Percentiles rank a stretch among this genome's conserved stretches.
phyloP scores from a whole-genome alignment of 805 yeast species.

The Metschnikowia chrysomelidarum region DNA sequence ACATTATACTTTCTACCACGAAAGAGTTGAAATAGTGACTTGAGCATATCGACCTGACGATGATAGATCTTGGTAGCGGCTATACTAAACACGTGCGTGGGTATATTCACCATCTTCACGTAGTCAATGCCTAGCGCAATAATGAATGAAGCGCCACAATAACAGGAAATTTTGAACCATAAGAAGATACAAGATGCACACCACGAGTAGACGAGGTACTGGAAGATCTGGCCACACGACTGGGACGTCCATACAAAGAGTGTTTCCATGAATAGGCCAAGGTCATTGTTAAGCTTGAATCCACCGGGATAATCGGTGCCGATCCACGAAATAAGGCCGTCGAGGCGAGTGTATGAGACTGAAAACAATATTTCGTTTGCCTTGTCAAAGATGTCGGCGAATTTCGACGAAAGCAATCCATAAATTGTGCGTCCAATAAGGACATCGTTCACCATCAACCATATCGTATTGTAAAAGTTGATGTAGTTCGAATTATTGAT shows the following conservation, averaged over 20 bases:
- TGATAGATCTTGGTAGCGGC: slow-evolving; percentile 77
- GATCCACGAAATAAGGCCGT: slow-evolving; percentile 61
- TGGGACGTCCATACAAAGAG: slow-evolving; percentile 80
- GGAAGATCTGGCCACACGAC: slow-evolving; percentile 48
- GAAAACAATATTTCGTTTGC: slow-evolving; percentile 17
- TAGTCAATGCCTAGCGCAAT: slow-evolving; percentile 67
- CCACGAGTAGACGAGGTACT: slow-evolving; percentile 3
- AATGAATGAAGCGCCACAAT: slow-evolving; percentile 67
- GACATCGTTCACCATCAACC: slow-evolving; percentile 84
- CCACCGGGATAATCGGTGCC: slow-evolving; percentile 88
- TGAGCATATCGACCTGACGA: slow-evolving; percentile 66
- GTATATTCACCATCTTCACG: slow-evolving; percentile 61
- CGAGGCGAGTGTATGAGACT: slow-evolving; percentile 39
- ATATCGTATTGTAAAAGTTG: slow-evolving; percentile 77
- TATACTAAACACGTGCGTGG: slow-evolving; percentile 71
- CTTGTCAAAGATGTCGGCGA: slow-evolving; percentile 34
- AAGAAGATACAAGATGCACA: slow-evolving; percentile 4
- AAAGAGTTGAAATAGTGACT: slow-evolving; percentile 78
- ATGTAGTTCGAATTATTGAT: slow-evolving; percentile 57
- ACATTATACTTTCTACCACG: slow-evolving; percentile 87
- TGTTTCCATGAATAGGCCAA: slow-evolving; percentile 84
- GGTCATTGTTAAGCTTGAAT: slow-evolving; percentile 81
- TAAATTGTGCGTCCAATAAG: slow-evolving; percentile 67
- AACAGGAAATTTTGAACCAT: slow-evolving; percentile 19
- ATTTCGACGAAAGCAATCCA: slow-evolving; percentile 1